These are phyloP conservation scores for Blastocystis sp. DNA, from an alignment of 352 stramenopile species.

Conservation along the genomic window DNA sequence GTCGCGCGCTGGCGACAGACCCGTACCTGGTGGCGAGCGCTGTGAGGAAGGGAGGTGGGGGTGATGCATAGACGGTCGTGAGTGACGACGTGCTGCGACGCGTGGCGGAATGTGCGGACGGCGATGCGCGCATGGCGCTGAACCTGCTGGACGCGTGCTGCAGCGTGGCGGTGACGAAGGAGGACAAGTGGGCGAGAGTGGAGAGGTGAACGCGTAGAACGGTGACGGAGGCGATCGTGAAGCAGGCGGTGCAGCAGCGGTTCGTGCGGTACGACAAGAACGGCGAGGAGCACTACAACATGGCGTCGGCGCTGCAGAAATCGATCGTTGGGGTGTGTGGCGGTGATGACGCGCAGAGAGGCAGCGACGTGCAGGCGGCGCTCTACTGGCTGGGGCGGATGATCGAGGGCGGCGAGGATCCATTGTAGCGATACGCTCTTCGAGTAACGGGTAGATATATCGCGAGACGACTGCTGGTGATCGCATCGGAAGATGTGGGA, in stretches of 20 bases:
- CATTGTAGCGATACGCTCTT: conserved; percentile 77
- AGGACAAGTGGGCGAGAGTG: conserved; percentile 78
- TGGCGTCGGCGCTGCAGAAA: conserved; percentile 85
- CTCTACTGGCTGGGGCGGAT: conserved; percentile 86
- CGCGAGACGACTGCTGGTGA: conserved; percentile 82
- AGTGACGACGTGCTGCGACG: conserved; percentile 80
- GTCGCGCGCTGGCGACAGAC: conserved; percentile 78
- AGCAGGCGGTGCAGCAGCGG: conserved; percentile 82
- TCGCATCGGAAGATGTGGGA: conserved; percentile 85
- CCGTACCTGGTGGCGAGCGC: conserved; percentile 1
- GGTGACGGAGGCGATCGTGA: conserved; percentile 80
- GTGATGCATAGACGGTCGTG: conserved; percentile 73
- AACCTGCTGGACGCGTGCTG: conserved; percentile 82
- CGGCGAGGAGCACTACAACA: conserved; percentile 85
- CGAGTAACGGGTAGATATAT: conserved; percentile 76
- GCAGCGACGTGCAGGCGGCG: conserved; percentile 83
- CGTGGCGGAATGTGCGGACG: conserved; percentile 81
- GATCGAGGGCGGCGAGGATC: conserved; percentile 85
- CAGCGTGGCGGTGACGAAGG: conserved; percentile 77
- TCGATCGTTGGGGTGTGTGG: conserved; percentile 76
- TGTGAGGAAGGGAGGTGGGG: neutral
- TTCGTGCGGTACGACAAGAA: conserved; percentile 84
- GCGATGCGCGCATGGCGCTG: conserved; percentile 83
- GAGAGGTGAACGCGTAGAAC: conserved; percentile 75
- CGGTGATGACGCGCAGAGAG: conserved; percentile 75